Base-by-base conservation (phyloP, 2,329 filamentous ascomycete genomes). In the Alternaria tenuissima region DNA sequence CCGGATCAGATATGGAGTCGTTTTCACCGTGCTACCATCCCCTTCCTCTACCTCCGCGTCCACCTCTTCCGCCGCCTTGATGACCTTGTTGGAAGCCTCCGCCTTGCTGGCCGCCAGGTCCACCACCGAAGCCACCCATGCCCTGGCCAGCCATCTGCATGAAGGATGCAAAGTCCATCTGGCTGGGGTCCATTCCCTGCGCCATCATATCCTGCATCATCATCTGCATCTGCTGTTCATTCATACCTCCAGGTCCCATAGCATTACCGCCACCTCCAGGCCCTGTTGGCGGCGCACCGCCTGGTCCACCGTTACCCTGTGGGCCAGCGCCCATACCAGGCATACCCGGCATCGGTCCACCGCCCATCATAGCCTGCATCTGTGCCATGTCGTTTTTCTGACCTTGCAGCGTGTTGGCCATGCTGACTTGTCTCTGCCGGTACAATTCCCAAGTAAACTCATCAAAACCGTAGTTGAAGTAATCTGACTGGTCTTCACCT, bases 391-490 rank as follows among this genome's bases (percentile, higher is more conserved):
- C 84, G 54, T 83, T 91, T 82, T 94, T 97, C 80, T 96, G 94
- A 48, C 90, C 88, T 58, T 87, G 87, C 68, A 93, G 92, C 69
- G 94, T 92, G 66, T 88, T 88, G 18, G 91, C 87, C 72, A 97
- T 85, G 24, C 84, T 84, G 67, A 95, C 89, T 78, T 98, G 95
- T 74, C 96, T 96, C 61, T 93, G 84, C 32, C 94, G 93, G 78
- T 99, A 99, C 55, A 94, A 87, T 6, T 94, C 91, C 95, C 95
- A 99, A 1, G 94, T 97, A 79, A 97, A 98, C 79, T 98, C 94
- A 80, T 98, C 94, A 75, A 98, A 98, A 59, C 94, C 94, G 80
- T 98, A 98, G 83, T 98, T 98, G 87, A 98, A 98, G 81, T 96
- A 98, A 78, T 99, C 95, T 61, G 91, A 95, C 55, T 97, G 88